These are phyloP conservation scores for Tagetes patula DNA, from an alignment of 129 eudicot genomes.

Conservation along the genomic window DNA sequence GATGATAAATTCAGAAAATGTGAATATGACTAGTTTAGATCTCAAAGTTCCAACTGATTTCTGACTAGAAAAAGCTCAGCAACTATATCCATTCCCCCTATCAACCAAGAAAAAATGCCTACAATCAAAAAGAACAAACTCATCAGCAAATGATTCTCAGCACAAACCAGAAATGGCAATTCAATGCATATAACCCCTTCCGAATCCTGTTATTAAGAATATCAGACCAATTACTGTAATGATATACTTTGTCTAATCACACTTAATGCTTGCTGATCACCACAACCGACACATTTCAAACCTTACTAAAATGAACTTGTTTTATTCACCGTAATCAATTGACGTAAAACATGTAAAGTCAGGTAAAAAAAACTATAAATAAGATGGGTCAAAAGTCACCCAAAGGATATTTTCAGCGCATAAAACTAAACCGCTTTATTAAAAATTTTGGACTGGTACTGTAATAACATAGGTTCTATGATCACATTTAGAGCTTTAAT, in stretches of 20 bases:
- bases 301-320: not conserved
- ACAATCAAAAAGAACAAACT: conserved; percentile 31
- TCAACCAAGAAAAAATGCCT: conserved; percentile 39
- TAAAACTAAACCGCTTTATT: not conserved
- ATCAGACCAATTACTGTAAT: not conserved
- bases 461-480: not conserved
- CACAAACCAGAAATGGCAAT: not conserved
- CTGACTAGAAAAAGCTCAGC: conserved; percentile 16
- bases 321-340: not conserved
- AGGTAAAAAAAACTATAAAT: not conserved
- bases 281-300: not conserved
- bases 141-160: conserved; percentile 21
- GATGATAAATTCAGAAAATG: conserved; percentile 18
- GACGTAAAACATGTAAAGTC: not conserved
- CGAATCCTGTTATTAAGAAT: not conserved
- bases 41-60: conserved; percentile 8
- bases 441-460: not conserved
- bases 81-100: conserved; percentile 24
- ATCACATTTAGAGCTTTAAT: not conserved
- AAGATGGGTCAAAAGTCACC: not conserved
- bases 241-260: too few species aligned
- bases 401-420: not conserved
- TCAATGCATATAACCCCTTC: not conserved
- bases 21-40: not conserved
- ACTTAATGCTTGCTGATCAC: not conserved